Evolutionary conservation across 1,284 basidiomycete species (phyloP).

Genomic region (Pterulicium gracile): DNA sequence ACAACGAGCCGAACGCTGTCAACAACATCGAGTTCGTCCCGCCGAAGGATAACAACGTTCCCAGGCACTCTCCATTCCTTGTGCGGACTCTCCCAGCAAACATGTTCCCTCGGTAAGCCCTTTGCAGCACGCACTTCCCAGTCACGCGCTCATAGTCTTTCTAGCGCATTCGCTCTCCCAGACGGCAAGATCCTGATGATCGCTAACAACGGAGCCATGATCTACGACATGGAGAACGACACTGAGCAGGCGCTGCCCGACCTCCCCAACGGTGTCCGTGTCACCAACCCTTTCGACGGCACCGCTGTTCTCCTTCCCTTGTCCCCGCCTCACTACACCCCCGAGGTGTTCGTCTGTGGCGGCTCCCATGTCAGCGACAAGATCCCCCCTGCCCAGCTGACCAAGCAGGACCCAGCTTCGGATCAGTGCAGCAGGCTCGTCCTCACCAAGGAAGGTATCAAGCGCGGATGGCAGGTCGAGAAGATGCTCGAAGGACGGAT

Average conservation of each 20-base stretch:
- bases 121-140: neutral
- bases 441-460: conserved; percentile 25
- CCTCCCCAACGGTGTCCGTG: conserved; percentile 9
- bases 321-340: conserved; percentile 30
- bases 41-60: conserved; percentile 24
- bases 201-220: conserved; percentile 7
- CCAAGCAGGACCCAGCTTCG: conserved; percentile 29
- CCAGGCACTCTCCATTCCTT: conserved; percentile 36
- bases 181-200: conserved; percentile 10
- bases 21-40: conserved; percentile 1
- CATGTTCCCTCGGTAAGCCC: conserved; percentile 23
- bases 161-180: conserved; percentile 9
- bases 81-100: conserved; percentile 29
- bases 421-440: conserved; percentile 31
- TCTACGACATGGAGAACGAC: conserved; percentile 5
- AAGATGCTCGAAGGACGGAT: conserved; percentile 26
- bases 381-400: conserved; percentile 20
- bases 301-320: conserved; percentile 38
- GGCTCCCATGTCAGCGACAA: conserved; percentile 23
- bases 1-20: neutral
- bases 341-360: conserved; percentile 41
- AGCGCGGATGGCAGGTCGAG: conserved; percentile 27
- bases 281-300: conserved; percentile 34
- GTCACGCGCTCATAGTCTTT: neutral
- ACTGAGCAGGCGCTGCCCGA: conserved; percentile 6